These are phyloP conservation scores for Moesziomyces antarcticus DNA, from an alignment of 1,284 basidiomycete species.

Conservation along the genomic window DNA sequence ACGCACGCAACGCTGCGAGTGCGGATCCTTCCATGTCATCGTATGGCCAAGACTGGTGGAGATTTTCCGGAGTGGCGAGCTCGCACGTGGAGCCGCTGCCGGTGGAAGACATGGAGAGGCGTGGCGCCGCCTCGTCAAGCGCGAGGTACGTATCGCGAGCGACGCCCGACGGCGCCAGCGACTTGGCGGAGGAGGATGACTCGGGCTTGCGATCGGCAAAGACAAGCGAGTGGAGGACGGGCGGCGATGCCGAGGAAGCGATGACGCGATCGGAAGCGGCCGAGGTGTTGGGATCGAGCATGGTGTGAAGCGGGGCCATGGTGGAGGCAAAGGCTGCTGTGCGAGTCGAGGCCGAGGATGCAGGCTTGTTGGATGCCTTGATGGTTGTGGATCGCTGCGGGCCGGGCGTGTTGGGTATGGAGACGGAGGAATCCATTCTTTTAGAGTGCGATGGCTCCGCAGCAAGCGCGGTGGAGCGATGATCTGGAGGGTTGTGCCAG, in stretches of 20 bases:
- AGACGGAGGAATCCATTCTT: too few relatives aligned
- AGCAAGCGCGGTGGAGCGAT: neutral
- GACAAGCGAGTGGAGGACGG: constrained; percentile 23
- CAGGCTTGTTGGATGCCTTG: constrained; percentile 17
- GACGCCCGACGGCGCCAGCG: neutral
- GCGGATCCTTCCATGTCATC: constrained; percentile 11
- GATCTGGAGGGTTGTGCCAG: constrained; percentile 16
- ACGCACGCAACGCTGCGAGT: constrained; percentile 15
- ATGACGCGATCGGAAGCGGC: neutral
- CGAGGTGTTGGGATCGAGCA: constrained; percentile 3
- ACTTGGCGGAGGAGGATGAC: neutral
- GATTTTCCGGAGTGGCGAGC: constrained; percentile 45
- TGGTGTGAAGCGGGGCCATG: neutral
- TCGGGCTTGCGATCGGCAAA: neutral
- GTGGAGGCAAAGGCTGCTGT: neutral
- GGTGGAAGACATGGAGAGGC: constrained; percentile 52
- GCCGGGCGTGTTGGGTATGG: neutral
- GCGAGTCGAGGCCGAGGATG: neutral
- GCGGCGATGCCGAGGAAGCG: constrained; percentile 10
- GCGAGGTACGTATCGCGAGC: constrained; percentile 5
- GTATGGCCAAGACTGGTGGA: constrained; percentile 32
- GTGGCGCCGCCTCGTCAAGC: constrained; percentile 28
- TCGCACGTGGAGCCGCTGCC: constrained; percentile 49
- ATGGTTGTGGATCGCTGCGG: constrained; percentile 24
- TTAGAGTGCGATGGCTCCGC: neutral